Base-by-base conservation (phyloP, 78 protist species). In the Chrysochromulina parva region DNA sequence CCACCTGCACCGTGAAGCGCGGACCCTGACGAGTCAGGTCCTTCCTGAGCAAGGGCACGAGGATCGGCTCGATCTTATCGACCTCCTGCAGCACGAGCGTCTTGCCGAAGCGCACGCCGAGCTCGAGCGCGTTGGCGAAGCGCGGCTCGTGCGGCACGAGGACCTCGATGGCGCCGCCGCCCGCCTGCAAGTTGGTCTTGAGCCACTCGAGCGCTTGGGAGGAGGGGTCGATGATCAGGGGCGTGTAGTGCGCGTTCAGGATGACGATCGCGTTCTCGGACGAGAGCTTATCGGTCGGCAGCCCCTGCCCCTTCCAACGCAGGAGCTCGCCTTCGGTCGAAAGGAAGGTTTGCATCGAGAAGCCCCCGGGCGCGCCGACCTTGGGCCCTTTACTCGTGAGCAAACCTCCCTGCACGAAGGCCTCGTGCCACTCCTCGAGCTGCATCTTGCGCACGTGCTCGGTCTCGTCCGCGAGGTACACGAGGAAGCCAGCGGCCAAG, bases 31-130 rank as follows among this genome's bases (percentile, higher is more conserved):
- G 26, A 9, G 59, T 9, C 26, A 95, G 65, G 62, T 94, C 96
- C 14, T 65, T 59, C 16, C 98, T 90, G 50, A 97, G 73, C 16
- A 91, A 7, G 67, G 97, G 95, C 58, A 82, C 76, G 38, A 96
- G 87, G 22, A 96, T 26, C 4, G 97, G 94, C 82, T 95, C 97
- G 22, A 97, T 50, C 48, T 20, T 0, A 94, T 95, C 96, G 65
- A 94, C 97, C 91, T 94, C 96, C 47, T 57, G 73, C 62, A 96
- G 89, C 38, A 97, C 67, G n/a, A 96, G 88, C 20, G 97, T 96
- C 93, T 96, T 96, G 76, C 99, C 99, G 86, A 96, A 97, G 24
- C 98, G 92, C n/a, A 97, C 97, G n/a, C 97, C 96, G 3, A 96
- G 95, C 93, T 97, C 99, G 52, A 97, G 85, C 53, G 67, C 85